Base-by-base conservation (phyloP, 2,329 filamentous ascomycete genomes). In the Colletotrichum eremochloae region DNA sequence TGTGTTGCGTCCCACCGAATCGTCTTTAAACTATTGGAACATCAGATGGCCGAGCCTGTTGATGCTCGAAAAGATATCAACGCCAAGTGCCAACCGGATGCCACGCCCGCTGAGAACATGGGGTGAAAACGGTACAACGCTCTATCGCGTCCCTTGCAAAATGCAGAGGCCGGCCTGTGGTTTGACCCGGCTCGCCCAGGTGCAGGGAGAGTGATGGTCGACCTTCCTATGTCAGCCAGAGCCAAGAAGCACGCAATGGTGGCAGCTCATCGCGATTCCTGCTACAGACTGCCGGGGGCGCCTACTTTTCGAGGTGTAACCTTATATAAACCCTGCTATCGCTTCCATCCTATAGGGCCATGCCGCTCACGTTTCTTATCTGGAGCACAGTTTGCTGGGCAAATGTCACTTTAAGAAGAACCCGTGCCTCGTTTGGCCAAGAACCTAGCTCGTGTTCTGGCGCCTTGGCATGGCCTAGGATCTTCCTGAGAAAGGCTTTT, bases 191-290 rank as follows among this genome's bases (percentile, higher is more conserved):
- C 42, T 44, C 42, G 42, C 15, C 18, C 42, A 12, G 29, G 42
- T 48, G 29, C 56, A 71, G 56, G 48, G 56, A 42, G 42, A 14
- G 40, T 33, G 42, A 29, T n/a, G 15, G 5, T 12, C 20, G 69
- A 72, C 65, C 65, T 72, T 68, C 69, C 69, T 68, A 63, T 68
- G 44, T 63, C 29, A 72, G 69, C 42, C 15, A 63, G 58, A 68
- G 69, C 69, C 69, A 72, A 72, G 69, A 53, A 72, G 69, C 69
- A 72, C 69, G 69, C 69, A 68, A 72, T 68, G 65, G 42, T 55
- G 36, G 65, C 20, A 55, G 64, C 58, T 63, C 65, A 72, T 68
- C 65, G 63, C 69, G 65, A 68, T 44, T 53, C n/a, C 57, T 48
- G 56, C 40, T 57, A 46, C 62, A 42, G 38, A 29, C 12, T 1